Evolutionary conservation across 305 asterid genomes (phyloP).

Genomic region (Solanum hybrid): DNA sequence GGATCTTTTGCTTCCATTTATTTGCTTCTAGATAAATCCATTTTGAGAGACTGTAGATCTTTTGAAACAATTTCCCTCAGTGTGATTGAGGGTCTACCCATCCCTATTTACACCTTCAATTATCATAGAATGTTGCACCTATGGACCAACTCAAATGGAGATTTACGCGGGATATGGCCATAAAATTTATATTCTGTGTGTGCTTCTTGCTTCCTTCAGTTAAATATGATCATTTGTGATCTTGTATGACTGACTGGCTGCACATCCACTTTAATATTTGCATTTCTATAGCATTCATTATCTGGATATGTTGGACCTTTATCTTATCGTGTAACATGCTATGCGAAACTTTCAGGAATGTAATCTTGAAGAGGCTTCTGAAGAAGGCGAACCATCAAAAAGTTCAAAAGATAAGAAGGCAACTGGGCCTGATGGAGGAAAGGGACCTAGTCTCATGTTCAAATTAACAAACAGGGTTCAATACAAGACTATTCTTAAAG

Average conservation of each 20-base stretch:
- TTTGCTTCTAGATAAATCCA: not conserved
- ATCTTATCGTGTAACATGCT: not conserved
- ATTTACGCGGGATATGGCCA: not conserved
- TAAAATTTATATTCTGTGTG: not conserved
- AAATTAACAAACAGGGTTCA: slow-evolving; percentile 78
- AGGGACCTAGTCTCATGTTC: slow-evolving; percentile 63
- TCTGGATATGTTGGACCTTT: not conserved
- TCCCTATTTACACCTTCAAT: not conserved
- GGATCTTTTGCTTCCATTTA: not conserved
- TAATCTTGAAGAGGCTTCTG: slow-evolving; percentile 73
- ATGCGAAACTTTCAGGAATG: slow-evolving; percentile 54
- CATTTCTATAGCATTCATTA: not conserved
- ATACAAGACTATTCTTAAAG: slow-evolving; percentile 91
- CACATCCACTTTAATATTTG: not conserved
- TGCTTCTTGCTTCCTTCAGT: not conserved
- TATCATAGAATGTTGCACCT: not conserved
- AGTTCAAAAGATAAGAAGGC: slow-evolving; percentile 90
- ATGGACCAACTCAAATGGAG: not conserved
- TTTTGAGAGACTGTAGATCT: not conserved
- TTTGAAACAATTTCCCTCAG: not conserved
- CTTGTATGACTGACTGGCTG: not conserved
- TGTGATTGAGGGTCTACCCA: not conserved
- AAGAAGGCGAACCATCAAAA: slow-evolving; percentile 51
- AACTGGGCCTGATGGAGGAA: slow-evolving; percentile 62
- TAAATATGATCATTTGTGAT: not conserved